phyloP scores from a whole-genome alignment of 2,329 filamentous ascomycete genomes.

The Hymenoscyphus infarciens region DNA sequence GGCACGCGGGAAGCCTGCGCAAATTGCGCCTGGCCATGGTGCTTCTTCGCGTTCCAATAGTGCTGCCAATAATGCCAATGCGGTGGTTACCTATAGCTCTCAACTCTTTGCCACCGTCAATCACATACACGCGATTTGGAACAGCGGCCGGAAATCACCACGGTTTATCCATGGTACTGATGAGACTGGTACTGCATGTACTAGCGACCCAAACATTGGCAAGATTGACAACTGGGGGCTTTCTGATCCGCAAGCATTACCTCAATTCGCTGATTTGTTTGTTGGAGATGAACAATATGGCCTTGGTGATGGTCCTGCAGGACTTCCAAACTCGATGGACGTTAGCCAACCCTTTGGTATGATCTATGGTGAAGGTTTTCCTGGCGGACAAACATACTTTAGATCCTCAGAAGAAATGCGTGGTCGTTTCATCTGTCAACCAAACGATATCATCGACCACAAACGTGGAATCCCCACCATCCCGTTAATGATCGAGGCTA shows the following conservation, averaged over 20 bases:
- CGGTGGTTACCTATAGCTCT: slow-evolving; percentile 81
- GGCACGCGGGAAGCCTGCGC: slow-evolving; percentile 72
- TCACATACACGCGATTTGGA: slow-evolving; percentile 75
- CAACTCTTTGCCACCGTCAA: slow-evolving; percentile 77
- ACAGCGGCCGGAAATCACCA: slow-evolving; percentile 68
- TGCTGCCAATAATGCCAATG: slow-evolving; percentile 58
- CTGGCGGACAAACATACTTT: slow-evolving; percentile 77
- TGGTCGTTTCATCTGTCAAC: slow-evolving; percentile 68
- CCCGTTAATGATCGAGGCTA: slow-evolving; percentile 63
- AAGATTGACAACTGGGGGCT: slow-evolving; percentile 81
- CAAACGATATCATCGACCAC: slow-evolving; percentile 57
- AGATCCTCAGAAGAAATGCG: slow-evolving; percentile 70
- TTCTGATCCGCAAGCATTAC: slow-evolving; percentile 68
- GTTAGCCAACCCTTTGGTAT: slow-evolving; percentile 82
- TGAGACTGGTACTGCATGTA: slow-evolving; percentile 72
- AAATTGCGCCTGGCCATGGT: slow-evolving; percentile 50
- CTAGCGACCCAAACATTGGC: slow-evolving; percentile 73
- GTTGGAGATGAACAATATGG: slow-evolving; percentile 74
- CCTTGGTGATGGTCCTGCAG: slow-evolving; percentile 72
- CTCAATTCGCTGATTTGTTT: slow-evolving; percentile 74
- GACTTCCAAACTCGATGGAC: slow-evolving; percentile 83
- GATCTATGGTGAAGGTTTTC: slow-evolving; percentile 80
- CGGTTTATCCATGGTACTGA: slow-evolving; percentile 80
- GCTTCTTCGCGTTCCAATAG: slow-evolving; percentile 46
- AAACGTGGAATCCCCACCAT: slow-evolving; percentile 74